phyloP scores from a whole-genome alignment of 305 asterid genomes.

The Solanum hybrid region DNA sequence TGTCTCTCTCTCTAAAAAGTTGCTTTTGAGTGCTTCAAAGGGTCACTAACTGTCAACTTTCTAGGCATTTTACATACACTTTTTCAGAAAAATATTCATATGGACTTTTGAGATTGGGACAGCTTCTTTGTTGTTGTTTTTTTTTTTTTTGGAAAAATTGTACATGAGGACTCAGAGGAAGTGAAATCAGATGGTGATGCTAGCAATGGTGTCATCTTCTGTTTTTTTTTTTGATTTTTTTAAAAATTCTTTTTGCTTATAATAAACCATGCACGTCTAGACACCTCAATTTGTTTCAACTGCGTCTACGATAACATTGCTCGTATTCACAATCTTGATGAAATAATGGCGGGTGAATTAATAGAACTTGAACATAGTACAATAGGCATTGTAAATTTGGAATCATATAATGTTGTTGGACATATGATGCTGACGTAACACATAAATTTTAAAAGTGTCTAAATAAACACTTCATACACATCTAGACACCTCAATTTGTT shows the following conservation, averaged over 20 bases:
- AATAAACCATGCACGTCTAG: not conserved
- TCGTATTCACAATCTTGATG: not conserved
- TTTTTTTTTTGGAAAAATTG: not conserved
- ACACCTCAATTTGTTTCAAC: not conserved
- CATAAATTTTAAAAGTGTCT: too few species aligned
- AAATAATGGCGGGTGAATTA: not conserved
- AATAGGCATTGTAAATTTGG: not conserved
- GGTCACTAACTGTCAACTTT: slow-evolving; percentile 21
- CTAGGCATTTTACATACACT: slow-evolving; percentile 13
- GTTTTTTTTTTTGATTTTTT: not conserved
- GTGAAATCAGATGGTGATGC: slow-evolving; percentile 27
- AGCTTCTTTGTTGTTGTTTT: not conserved
- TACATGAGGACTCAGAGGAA: not conserved
- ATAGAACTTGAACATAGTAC: not conserved
- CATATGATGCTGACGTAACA: rapidly evolving
- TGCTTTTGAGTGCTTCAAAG: slow-evolving; percentile 39
- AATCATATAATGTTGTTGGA: not conserved
- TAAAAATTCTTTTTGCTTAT: not conserved
- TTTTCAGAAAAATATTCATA: not conserved
- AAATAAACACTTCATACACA: not conserved
- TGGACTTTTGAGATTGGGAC: not conserved
- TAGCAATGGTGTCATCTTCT: slow-evolving; percentile 17
- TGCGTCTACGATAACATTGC: not conserved
- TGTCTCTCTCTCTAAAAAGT: slow-evolving; percentile 14
- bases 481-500: not conserved